Evolutionary conservation across 345 rosid species (phyloP).

Genomic region (Iberis pinnata): DNA sequence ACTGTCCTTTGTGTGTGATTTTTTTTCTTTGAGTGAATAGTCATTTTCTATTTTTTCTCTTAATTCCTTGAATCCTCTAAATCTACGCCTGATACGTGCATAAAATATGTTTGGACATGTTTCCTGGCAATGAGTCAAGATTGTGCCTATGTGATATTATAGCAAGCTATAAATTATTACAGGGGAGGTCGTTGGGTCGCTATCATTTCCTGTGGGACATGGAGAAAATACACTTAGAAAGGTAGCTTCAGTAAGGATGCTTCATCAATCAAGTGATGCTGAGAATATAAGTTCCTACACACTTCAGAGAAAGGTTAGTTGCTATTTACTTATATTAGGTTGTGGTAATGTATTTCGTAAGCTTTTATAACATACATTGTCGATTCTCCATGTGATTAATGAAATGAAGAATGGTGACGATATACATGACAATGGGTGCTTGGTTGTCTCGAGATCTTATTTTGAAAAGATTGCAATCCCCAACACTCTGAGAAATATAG

Average conservation of each 20-base stretch:
- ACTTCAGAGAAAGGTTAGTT: slow-evolving; percentile 65
- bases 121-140: slow-evolving; percentile 3
- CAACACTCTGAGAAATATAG: slow-evolving; percentile 45
- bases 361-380: slow-evolving; percentile 7
- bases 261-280: slow-evolving; percentile 47
- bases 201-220: slow-evolving; percentile 77
- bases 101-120: background rate
- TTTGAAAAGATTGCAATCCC: slow-evolving; percentile 60
- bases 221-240: slow-evolving; percentile 55
- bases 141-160: slow-evolving; percentile 20
- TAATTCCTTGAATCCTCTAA: slow-evolving; percentile 11
- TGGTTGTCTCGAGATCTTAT: slow-evolving; percentile 64
- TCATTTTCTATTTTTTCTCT: background rate
- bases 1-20: slow-evolving; percentile 10
- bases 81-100: slow-evolving; percentile 3
- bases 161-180: slow-evolving; percentile 29
- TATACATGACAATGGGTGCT: slow-evolving; percentile 48
- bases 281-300: slow-evolving; percentile 51
- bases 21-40: slow-evolving; percentile 7
- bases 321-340: slow-evolving; percentile 12
- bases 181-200: slow-evolving; percentile 95
- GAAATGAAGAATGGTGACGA: slow-evolving; percentile 47
- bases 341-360: slow-evolving; percentile 12
- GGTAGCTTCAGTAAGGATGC: slow-evolving; percentile 68
- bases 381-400: slow-evolving; percentile 29